A percentile compares a stretch with the other conserved stretches of the same genome.
These are phyloP conservation scores for Reticulascus tulasneorum DNA, from an alignment of 2,329 filamentous ascomycete species.

Conservation along the genomic window DNA sequence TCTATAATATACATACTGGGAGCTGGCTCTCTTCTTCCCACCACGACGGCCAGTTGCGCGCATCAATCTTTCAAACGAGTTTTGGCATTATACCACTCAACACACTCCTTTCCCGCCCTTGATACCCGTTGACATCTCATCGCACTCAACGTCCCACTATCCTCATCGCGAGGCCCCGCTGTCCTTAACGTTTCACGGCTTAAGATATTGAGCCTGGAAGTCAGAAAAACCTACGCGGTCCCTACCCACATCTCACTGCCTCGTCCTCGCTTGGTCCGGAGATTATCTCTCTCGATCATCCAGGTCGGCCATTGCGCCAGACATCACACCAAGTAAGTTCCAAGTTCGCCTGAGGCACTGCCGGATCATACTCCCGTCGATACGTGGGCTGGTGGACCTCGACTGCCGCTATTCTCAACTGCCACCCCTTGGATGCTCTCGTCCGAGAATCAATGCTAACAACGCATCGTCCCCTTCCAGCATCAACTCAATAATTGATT, in stretches of 20 bases:
- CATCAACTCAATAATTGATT: constrained; percentile 32
- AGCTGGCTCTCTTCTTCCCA: constrained; percentile 51
- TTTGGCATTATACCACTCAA: constrained; percentile 33
- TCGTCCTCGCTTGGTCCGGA: constrained; percentile 21
- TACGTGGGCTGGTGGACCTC: constrained; percentile 25
- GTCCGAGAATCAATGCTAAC: constrained; percentile 35
- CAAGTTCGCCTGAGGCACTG: constrained; percentile 25
- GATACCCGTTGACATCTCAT: constrained; percentile 21
- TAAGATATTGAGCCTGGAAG: neutral
- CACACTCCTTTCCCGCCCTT: constrained; percentile 35
- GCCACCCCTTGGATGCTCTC: constrained; percentile 22
- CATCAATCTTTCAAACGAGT: constrained; percentile 35
- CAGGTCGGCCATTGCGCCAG: constrained; percentile 26
- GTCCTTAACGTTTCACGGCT: constrained; percentile 29
- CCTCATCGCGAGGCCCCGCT: constrained; percentile 35
- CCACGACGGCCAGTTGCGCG: constrained; percentile 35
- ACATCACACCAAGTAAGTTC: constrained; percentile 38
- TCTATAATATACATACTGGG: constrained; percentile 36
- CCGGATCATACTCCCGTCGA: constrained; percentile 32
- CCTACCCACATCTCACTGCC: constrained; percentile 21
- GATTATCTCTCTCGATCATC: constrained; percentile 21
- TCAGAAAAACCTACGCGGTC: constrained; percentile 30
- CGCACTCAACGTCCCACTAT: constrained; percentile 18
- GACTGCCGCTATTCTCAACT: constrained; percentile 19
- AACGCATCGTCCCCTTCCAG: constrained; percentile 24